phyloP scores from a whole-genome alignment of 2,329 filamentous ascomycete species.

The Didymella sp. region DNA sequence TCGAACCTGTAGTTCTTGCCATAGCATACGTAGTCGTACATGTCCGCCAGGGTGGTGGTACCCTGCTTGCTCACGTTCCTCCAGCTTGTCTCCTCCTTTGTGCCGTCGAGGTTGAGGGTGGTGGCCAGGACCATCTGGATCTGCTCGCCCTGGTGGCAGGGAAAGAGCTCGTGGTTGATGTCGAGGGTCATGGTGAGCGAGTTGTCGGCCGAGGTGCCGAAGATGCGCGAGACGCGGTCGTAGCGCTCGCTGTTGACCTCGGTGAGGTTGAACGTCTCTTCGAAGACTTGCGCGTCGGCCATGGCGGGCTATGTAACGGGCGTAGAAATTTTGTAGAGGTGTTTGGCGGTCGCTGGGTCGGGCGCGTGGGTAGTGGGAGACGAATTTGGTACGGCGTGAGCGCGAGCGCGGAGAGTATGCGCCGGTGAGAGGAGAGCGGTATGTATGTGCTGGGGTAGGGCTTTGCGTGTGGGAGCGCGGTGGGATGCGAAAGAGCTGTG shows the following conservation, averaged over 20 bases:
- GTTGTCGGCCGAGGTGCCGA: slow-evolving; percentile 77
- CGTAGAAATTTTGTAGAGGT: slow-evolving; percentile 6
- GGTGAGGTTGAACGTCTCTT: slow-evolving; percentile 87
- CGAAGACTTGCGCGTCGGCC: slow-evolving; percentile 90
- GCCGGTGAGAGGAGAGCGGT: not conserved
- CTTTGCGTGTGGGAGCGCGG: not conserved
- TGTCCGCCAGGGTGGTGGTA: slow-evolving; percentile 68
- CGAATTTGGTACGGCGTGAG: not conserved
- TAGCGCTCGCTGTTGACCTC: slow-evolving; percentile 85
- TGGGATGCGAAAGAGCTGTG: slow-evolving; percentile 27
- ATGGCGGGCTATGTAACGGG: slow-evolving; percentile 54
- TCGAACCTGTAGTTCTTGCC: slow-evolving; percentile 91
- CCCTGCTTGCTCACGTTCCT: slow-evolving; percentile 62
- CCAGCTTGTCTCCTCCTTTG: slow-evolving; percentile 69
- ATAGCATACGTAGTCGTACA: slow-evolving; percentile 87
- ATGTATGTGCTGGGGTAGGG: not conserved
- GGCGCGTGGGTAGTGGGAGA: not conserved
- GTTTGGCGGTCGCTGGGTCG: not conserved
- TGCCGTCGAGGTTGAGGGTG: slow-evolving; percentile 83
- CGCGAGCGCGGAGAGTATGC: not conserved
- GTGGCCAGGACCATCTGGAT: slow-evolving; percentile 84
- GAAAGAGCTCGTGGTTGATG: slow-evolving; percentile 93
- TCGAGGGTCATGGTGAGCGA: slow-evolving; percentile 83
- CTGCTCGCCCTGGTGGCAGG: slow-evolving; percentile 74
- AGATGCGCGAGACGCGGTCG: slow-evolving; percentile 89